Evolutionary conservation across 2,329 filamentous ascomycete species (phyloP).

Genomic region (Sporothrix schenckii): DNA sequence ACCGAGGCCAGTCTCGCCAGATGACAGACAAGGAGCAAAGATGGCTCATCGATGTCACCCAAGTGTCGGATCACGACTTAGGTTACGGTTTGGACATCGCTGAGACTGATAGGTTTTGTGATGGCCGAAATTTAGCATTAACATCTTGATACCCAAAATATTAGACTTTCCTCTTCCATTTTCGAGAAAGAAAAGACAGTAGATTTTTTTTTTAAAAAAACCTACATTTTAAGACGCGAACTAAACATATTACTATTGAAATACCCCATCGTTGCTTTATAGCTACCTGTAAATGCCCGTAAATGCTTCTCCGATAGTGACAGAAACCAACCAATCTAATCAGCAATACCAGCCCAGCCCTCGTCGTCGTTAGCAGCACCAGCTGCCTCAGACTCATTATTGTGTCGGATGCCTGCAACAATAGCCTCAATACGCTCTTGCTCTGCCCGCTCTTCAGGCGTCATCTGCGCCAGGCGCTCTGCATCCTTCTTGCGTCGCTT

Average conservation of each 20-base stretch:
- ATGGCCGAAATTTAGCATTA: neutral
- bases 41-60: neutral
- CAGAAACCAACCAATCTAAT: slow-evolving; percentile 8
- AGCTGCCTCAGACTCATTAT: slow-evolving; percentile 50
- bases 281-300: slow-evolving; percentile 3
- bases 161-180: neutral
- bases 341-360: slow-evolving; percentile 28
- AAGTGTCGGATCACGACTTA: neutral
- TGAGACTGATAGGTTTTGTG: neutral
- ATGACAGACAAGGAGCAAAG: neutral
- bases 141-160: neutral
- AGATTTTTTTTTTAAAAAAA: neutral
- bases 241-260: neutral
- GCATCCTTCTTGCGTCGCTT: slow-evolving; percentile 56
- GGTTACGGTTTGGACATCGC: neutral
- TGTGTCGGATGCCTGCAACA: slow-evolving; percentile 64
- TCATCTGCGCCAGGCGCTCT: slow-evolving; percentile 65
- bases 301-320: neutral
- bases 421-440: slow-evolving; percentile 65
- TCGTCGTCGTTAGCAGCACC: slow-evolving; percentile 18
- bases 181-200: neutral
- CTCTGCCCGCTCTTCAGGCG: slow-evolving; percentile 67
- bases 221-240: neutral
- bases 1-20: neutral
- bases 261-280: neutral